Base-by-base conservation (phyloP, 805 yeast species). In the Starmerella stigmatis region DNA sequence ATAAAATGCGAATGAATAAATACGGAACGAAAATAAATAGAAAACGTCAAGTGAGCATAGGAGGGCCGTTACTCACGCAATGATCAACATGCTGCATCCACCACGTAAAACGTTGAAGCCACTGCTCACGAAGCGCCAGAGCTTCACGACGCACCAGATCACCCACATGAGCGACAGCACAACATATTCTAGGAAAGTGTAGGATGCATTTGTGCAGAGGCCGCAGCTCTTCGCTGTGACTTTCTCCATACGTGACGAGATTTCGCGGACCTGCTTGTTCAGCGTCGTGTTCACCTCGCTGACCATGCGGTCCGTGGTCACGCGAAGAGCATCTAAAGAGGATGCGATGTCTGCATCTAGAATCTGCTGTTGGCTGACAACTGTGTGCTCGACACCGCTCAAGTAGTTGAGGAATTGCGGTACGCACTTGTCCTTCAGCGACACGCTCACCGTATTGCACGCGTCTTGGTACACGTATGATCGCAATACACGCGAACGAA, bases 261-360 rank as follows among this genome's bases (percentile, higher is more conserved):
- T 35, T 23, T 55, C 56, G 30, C 60, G 52, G 34, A 57, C 47
- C 38, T 50, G 50, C n/a, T 52, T 48, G 51, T 52, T 56, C 26
- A 57, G 52, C 5, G 53, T 53, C 11, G 59, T 54, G 48, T 52
- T 53, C 31, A 57, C 58, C 41, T 56, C 59, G 43, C 57, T 47
- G 26, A 53, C 53, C 46, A 56, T 49, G 20, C 57, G 48, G 30
- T 57, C 60, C n/a, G 58, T 50, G 20, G 53, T 42, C 8, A 51
- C 50, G 2, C 59, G 54, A 30, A 57, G 41, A 5, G 40, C 41
- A 26, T 54, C 58, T 6, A 53, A 47, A 5, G 52, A 38, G 10
- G 44, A 26, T n/a, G 55, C 58, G 10, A 56, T 28, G 17, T 39
- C 45, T 5, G 45, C 33, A 26, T 57, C 59, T 16, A 57, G 52